Conservation (phyloP, 2,329 filamentous ascomycete genomes). For the Botrytis sinoallii region DNA sequence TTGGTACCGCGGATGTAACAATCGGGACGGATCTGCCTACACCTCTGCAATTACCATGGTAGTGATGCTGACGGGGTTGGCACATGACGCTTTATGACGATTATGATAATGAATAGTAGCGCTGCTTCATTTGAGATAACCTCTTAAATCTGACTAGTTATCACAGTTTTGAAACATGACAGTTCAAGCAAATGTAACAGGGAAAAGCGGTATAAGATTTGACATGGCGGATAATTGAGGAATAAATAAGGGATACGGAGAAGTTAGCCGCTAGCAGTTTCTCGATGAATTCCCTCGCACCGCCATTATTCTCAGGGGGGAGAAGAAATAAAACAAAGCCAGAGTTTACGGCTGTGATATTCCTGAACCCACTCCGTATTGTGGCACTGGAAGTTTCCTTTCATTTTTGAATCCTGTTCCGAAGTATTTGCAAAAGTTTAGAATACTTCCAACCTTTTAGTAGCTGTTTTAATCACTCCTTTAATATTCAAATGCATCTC, state of each 20-base stretch:
- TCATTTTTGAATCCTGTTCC: not conserved
- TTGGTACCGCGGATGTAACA: constrained; percentile 63
- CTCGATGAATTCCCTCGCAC: not conserved
- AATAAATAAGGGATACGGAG: no score
- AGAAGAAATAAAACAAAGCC: not conserved
- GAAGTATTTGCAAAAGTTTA: not conserved
- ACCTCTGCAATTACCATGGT: constrained; percentile 67
- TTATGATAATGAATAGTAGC: not conserved
- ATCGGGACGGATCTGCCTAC: constrained; percentile 61
- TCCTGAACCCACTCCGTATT: not conserved
- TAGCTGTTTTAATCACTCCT: not conserved
- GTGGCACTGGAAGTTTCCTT: not conserved
- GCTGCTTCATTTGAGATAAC: not conserved
- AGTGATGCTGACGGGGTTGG: not conserved
- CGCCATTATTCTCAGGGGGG: not conserved
- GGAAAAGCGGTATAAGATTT: not conserved
- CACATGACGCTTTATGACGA: not conserved
- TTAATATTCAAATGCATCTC: no score
- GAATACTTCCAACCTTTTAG: not conserved
- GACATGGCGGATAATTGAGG: not conserved
- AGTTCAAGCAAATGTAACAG: not conserved
- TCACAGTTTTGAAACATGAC: not conserved
- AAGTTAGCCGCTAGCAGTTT: no score
- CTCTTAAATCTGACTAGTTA: not conserved
- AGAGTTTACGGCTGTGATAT: not conserved